Base-by-base conservation (phyloP, 306 rosid species). In the Gynostemma pentaphyllum region DNA sequence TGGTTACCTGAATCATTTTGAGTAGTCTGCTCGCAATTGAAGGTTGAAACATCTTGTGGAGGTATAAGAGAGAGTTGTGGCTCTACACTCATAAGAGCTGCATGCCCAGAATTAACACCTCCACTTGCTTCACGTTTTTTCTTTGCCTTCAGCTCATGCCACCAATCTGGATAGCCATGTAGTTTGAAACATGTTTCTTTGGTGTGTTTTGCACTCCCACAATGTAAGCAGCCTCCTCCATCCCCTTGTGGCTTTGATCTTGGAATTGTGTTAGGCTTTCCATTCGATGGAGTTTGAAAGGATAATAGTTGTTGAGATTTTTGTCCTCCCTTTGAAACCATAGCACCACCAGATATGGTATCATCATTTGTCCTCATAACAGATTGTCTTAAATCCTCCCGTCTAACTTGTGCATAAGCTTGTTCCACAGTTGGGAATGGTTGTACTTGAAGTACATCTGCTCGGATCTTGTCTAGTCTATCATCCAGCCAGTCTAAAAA, bases 171-270 rank as follows among this genome's bases (percentile, higher is more conserved):
- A n/a, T n/a, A n/a, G n/a, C n/a, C n/a, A n/a, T n/a, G n/a, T n/a
- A n/a, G n/a, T n/a, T n/a, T n/a, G 32, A 69, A 69, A 11, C 47
- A 69, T 1, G 56, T 69, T 15, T 69, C 59, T 26, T 14, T 11
- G 34, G 48, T 57, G 18, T 69, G 73, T 24, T 69, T 69, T 7
- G 4, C 21, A 22, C 32, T 69, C 21, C 73, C 59, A 45, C 27
- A 69, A 63, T 69, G 73, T 18, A 67, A 16, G 73, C 57, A 57
- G 1, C 57, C 45, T 29, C 16, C 56, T 7, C 67, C 27, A 18
- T 69, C 22, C 5, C 11, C 22, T 30, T 13, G 39, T 26, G 12
- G 11, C 45, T 32, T 9, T 1, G 19, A 2, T 28, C 29, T 55
- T 55, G 40, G 26, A 24, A 3, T 10, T 23, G 8, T 26, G 9